These are phyloP conservation scores for Colletotrichum ledebouriae DNA, from an alignment of 2,329 filamentous ascomycete genomes.

Conservation along the genomic window DNA sequence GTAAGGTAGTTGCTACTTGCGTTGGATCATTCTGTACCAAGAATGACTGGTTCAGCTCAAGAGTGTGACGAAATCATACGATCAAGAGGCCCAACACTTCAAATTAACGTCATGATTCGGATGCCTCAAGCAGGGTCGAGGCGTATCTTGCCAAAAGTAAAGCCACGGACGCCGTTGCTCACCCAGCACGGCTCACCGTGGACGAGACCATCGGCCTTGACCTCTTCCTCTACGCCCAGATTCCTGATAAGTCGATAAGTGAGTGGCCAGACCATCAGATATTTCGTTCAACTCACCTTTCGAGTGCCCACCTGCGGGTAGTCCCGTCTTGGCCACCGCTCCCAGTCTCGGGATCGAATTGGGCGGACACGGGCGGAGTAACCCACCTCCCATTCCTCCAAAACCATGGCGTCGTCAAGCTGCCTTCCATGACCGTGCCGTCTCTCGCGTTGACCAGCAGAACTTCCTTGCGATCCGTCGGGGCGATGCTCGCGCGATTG, in stretches of 20 bases:
- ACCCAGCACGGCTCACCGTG: constrained; percentile 88
- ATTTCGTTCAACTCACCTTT: constrained; percentile 60
- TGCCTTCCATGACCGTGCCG: constrained; percentile 85
- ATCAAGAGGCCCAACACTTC: background rate
- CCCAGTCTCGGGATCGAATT: constrained; percentile 55
- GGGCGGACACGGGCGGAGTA: constrained; percentile 75
- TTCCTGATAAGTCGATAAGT: constrained; percentile 51
- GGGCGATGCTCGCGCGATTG: constrained; percentile 67
- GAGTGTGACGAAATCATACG: background rate
- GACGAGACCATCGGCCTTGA: constrained; percentile 71
- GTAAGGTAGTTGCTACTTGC: background rate
- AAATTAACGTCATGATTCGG: background rate
- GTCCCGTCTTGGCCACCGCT: constrained; percentile 88
- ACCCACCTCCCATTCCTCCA: constrained; percentile 81
- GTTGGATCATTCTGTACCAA: background rate
- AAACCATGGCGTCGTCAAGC: constrained; percentile 85
- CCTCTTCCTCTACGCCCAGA: constrained; percentile 74
- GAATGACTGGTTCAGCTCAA: background rate
- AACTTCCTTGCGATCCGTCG: constrained; percentile 74
- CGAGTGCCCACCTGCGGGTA: constrained; percentile 85
- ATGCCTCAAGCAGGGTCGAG: constrained; percentile 41
- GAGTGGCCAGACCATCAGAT: background rate
- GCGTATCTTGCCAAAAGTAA: constrained; percentile 65
- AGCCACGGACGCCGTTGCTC: constrained; percentile 89
- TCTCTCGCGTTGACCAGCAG: constrained; percentile 74